Conservation (phyloP, 768 basidiomycete species). For the Termitomyces titanicus region DNA sequence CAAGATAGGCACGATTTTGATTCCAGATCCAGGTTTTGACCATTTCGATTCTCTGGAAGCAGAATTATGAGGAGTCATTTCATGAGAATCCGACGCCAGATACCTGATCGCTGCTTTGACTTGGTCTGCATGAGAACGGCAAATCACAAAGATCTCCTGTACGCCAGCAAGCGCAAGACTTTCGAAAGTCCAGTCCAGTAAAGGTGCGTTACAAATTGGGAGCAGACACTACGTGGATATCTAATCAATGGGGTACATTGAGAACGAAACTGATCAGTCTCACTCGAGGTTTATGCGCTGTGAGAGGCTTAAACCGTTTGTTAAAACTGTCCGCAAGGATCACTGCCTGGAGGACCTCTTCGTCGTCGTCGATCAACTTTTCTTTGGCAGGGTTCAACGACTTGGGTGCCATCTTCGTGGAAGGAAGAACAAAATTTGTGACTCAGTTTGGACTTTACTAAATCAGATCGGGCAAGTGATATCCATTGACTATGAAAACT, state of each 20-base stretch:
- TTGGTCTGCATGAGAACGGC: conserved; percentile 84
- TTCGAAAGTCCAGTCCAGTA: conserved; percentile 97
- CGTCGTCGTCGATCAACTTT: conserved; percentile 64
- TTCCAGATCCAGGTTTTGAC: conserved; percentile 73
- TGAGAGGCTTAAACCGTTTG: conserved; percentile 89
- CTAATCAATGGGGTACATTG: conserved; percentile 10
- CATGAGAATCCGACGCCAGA: conserved; percentile 22
- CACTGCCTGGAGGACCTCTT: conserved; percentile 90
- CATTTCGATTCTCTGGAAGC: conserved; percentile 66
- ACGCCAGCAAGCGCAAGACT: conserved; percentile 92
- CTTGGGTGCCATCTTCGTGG: conserved; percentile 62
- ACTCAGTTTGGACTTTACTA: conserved; percentile 19
- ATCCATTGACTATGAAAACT: not conserved
- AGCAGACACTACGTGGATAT: conserved; percentile 66
- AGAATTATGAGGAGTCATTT: conserved; percentile 8
- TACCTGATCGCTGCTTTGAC: conserved; percentile 85
- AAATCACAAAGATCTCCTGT: conserved; percentile 94
- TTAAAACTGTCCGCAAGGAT: conserved; percentile 97
- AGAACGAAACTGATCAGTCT: conserved; percentile 22
- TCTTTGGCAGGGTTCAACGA: conserved; percentile 50
- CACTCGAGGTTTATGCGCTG: conserved; percentile 82
- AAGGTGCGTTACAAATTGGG: conserved; percentile 89
- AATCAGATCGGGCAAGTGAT: conserved; percentile 13
- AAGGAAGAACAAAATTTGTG: conserved; percentile 16
- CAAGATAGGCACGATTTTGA: conserved; percentile 83